These are phyloP conservation scores for Nepenthes alata DNA, from an alignment of 179 eudicot species.

Conservation along the genomic window DNA sequence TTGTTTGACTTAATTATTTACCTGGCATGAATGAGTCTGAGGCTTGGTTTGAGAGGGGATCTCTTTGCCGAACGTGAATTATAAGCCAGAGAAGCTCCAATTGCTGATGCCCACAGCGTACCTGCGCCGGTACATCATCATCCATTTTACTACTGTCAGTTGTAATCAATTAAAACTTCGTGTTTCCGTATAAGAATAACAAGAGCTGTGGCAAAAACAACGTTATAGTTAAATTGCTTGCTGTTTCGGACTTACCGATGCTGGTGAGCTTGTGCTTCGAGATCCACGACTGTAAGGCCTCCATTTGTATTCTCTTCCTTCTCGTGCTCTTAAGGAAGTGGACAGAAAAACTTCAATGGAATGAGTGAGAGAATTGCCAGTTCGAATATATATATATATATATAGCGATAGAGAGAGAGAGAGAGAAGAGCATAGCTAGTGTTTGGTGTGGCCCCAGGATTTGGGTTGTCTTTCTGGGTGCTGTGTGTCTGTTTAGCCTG, in stretches of 20 bases:
- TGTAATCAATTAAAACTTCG: no score
- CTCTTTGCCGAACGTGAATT: slow-evolving; percentile 17
- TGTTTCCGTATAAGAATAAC: no score
- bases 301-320: slow-evolving; percentile 22
- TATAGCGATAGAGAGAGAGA: no score
- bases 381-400: no score
- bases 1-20: slow-evolving; percentile 1
- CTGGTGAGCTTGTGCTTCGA: slow-evolving; percentile 67
- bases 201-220: not conserved
- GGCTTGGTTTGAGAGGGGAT: slow-evolving; percentile 58
- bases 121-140: slow-evolving; percentile 18
- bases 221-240: no score
- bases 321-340: not conserved
- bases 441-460: no score
- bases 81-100: slow-evolving; percentile 54
- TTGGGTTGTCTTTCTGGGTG: no score
- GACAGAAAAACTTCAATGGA: not conserved
- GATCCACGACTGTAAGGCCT: slow-evolving; percentile 63
- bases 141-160: no score
- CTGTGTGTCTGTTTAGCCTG: no score
- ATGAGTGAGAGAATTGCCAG: no score
- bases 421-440: no score
- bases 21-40: slow-evolving; percentile 81
- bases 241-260: slow-evolving; percentile 38
- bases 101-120: slow-evolving; percentile 51